A percentile compares a stretch with the other conserved stretches of the same genome.
phyloP scores from a whole-genome alignment of 2,329 filamentous ascomycete genomes.

The Aquanectria penicillioides region DNA sequence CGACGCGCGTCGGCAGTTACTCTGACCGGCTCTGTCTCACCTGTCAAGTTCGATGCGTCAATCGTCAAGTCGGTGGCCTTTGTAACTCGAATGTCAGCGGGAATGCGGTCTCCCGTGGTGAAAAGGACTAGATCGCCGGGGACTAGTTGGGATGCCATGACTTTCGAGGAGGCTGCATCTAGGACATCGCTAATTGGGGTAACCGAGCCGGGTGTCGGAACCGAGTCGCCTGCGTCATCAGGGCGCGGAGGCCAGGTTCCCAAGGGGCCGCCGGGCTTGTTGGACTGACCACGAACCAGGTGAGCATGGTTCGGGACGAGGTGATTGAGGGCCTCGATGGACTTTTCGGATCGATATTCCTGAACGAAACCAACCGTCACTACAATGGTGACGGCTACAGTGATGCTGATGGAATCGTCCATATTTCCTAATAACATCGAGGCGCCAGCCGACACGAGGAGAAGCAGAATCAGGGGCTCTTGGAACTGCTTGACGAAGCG shows the following conservation, averaged over 20 bases:
- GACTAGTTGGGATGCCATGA: conserved; percentile 87
- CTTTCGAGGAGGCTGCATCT: conserved; percentile 81
- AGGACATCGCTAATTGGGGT: conserved; percentile 71
- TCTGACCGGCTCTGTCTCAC: conserved; percentile 92
- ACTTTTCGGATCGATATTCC: conserved; percentile 97
- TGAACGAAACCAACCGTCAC: conserved; percentile 96
- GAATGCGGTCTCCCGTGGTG: conserved; percentile 94
- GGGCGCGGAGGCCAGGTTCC: conserved; percentile 59
- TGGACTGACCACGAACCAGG: conserved; percentile 75
- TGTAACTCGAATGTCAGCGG: conserved; percentile 94
- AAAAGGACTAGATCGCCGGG: conserved; percentile 94
- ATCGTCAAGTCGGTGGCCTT: conserved; percentile 90
- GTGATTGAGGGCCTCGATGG: conserved; percentile 91
- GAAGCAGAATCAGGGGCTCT: conserved; percentile 91
- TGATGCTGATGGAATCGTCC: conserved; percentile 95
- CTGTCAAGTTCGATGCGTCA: conserved; percentile 95
- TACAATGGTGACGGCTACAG: conserved; percentile 95
- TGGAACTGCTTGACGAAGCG: conserved; percentile 97
- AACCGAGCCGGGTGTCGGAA: conserved; percentile 55
- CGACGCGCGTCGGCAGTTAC: conserved; percentile 73
- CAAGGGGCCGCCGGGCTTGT: conserved; percentile 44
- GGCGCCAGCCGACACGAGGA: conserved; percentile 86
- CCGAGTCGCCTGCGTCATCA: conserved; percentile 57
- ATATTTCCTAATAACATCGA: conserved; percentile 92
- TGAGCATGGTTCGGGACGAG: conserved; percentile 96